Percentiles rank a stretch among this genome's conserved stretches.
phyloP scores from a whole-genome alignment of 169 alveolate species.

The Perkinsus olseni region DNA sequence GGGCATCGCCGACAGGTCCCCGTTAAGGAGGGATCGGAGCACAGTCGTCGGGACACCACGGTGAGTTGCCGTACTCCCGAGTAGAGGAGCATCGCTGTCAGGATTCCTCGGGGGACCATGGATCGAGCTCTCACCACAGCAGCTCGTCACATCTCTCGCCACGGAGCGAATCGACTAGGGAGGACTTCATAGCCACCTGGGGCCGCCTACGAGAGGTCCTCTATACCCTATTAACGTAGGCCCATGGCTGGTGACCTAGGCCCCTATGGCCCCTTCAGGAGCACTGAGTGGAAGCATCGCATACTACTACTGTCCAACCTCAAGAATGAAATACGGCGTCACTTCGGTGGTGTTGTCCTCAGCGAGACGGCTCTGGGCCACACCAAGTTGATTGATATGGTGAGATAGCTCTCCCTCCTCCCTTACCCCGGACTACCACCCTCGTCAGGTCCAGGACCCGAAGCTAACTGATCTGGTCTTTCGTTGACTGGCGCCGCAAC shows the following conservation, averaged over 20 bases:
- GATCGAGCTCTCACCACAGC: neutral
- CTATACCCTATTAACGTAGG: neutral
- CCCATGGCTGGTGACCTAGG: neutral
- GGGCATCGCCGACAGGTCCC: neutral
- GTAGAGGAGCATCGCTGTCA: neutral
- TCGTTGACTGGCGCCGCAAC: neutral
- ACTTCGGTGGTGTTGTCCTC: neutral
- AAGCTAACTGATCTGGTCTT: neutral
- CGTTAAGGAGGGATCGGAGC: neutral
- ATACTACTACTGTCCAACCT: neutral
- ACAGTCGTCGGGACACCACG: neutral
- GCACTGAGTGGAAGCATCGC: neutral
- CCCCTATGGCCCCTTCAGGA: neutral
- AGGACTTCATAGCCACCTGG: neutral
- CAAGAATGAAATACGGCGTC: neutral
- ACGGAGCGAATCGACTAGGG: neutral
- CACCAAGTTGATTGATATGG: neutral
- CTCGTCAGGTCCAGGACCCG: neutral
- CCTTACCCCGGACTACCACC: too few species aligned
- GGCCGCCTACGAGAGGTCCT: neutral
- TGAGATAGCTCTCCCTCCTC: too few species aligned
- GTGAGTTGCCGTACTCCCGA: neutral
- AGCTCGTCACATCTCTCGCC: neutral
- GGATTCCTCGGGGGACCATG: neutral
- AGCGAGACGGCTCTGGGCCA: neutral